Base-by-base conservation (phyloP, 192 early-diverging fungal species). In the Gigaspora rosea region DNA sequence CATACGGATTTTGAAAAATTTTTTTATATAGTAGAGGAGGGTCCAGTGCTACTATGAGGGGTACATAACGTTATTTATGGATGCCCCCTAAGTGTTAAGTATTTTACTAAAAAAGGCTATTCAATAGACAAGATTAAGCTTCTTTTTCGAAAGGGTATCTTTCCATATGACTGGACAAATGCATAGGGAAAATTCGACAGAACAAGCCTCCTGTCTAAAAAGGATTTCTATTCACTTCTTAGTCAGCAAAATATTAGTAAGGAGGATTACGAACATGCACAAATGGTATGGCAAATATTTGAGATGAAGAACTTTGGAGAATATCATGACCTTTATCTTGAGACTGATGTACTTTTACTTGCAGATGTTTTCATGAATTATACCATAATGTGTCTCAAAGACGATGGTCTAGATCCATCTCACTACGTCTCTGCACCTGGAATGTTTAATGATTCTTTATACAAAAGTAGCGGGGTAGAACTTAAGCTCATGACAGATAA, bases 291-390 rank as follows among this genome's bases (percentile, higher is more conserved):
- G 69, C 8, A 71, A 33, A 22, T 6, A 51, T 71, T 71, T 32
- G 69, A 54, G 50, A 71, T 71, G 69, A 71, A 18, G 51, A 71
- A 52, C 51, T 71, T 71, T 54, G 69, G 69, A 33, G 69, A 71
- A 71, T 71, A 71, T 27, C 69, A 71, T 56, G 20, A 71, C 27
- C 33, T 71, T 33, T 71, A 71, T 71, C 48, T 71, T 54, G 57
- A 73, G 59, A 61, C 56, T 41, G 71, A 73, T 73, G 71, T 73
- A 73, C 71, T 73, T 16, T 61, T 73, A 61, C 71, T 73, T 73
- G 71, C 71, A 0, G 71, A 73, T 50, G 57, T 73, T 4, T 73
- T 73, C 15, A 73, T 73, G 71, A 73, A 73, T n/a, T 73, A 73
- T 59, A 73, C 56, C 16, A 58, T 73, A 46, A 73, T 73, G 57